A percentile compares a stretch with the other conserved stretches of the same genome.
Evolutionary conservation across 2,329 filamentous ascomycete genomes (phyloP).

Genomic region (Cercospora berteroae): DNA sequence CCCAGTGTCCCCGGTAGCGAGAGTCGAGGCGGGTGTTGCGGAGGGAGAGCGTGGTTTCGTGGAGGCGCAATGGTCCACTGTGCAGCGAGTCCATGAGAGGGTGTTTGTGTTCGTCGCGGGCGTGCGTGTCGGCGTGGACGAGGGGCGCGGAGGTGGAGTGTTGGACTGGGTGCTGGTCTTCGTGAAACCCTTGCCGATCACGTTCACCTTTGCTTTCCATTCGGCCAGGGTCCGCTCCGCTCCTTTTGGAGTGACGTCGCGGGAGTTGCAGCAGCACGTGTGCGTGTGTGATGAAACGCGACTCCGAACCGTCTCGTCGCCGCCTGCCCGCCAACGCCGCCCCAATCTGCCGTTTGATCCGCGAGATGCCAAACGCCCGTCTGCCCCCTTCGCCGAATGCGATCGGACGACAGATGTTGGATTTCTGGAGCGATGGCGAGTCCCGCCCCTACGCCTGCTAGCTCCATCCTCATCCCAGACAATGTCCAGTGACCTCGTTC

Average conservation of each 20-base stretch:
- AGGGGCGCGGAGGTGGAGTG: background rate
- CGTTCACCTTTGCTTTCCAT: background rate
- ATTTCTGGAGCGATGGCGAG: background rate
- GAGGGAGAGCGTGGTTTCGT: background rate
- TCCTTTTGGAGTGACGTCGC: background rate
- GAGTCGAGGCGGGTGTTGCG: background rate
- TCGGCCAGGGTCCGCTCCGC: background rate
- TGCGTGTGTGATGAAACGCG: background rate
- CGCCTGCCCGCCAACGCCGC: background rate
- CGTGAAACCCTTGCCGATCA: background rate
- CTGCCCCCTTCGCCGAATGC: background rate
- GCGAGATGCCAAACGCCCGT: background rate
- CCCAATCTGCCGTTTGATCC: background rate
- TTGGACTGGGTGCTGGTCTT: background rate
- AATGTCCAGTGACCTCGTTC: background rate
- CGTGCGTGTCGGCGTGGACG: background rate
- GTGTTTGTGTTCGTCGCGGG: background rate
- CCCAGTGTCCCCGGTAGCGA: background rate
- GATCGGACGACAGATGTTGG: background rate
- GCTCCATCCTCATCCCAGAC: background rate
- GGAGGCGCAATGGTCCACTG: background rate
- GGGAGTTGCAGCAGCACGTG: background rate
- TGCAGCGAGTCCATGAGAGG: background rate
- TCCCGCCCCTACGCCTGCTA: background rate
- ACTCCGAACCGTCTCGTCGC: background rate